A percentile compares a stretch with the other conserved stretches of the same genome.
Evolutionary conservation across 176 grass and related monocot genomes (phyloP).

Genomic region (Echinochloa phyllopogon): DNA sequence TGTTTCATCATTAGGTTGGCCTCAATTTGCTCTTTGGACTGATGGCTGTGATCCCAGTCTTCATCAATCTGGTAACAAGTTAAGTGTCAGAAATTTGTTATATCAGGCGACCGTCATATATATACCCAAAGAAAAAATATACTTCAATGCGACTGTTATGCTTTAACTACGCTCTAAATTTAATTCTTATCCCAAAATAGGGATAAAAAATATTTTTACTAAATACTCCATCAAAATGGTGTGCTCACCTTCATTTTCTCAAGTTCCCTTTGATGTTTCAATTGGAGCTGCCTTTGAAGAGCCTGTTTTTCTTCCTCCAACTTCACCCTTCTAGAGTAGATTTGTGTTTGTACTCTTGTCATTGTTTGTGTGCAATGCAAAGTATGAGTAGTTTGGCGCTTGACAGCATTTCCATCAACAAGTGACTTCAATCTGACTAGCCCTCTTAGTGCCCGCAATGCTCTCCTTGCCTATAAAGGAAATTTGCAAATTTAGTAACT

Average conservation of each 20-base stretch:
- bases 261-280: slow-evolving; percentile 74
- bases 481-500: slow-evolving; percentile 30
- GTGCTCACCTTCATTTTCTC: slow-evolving; percentile 79
- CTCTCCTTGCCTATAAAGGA: slow-evolving; percentile 77
- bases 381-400: slow-evolving; percentile 73
- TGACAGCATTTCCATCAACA: slow-evolving; percentile 82
- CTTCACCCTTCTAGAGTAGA: slow-evolving; percentile 76
- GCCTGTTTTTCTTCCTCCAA: slow-evolving; percentile 86
- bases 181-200: background rate
- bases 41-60: slow-evolving; percentile 89
- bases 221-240: slow-evolving; percentile 1
- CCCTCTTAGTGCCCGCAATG: slow-evolving; percentile 74
- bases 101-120: background rate
- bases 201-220: background rate
- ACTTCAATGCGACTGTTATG: background rate
- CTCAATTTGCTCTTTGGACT: slow-evolving; percentile 84
- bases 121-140: background rate
- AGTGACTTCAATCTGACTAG: slow-evolving; percentile 79
- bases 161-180: background rate
- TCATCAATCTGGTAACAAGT: slow-evolving; percentile 62
- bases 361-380: slow-evolving; percentile 72
- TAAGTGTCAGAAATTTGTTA: slow-evolving; percentile 2
- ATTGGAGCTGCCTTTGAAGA: slow-evolving; percentile 80
- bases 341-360: slow-evolving; percentile 81
- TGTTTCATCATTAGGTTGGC: slow-evolving; percentile 70